phyloP scores from a whole-genome alignment of 148 eudicot genomes.

The Salicornia ramosissima region DNA sequence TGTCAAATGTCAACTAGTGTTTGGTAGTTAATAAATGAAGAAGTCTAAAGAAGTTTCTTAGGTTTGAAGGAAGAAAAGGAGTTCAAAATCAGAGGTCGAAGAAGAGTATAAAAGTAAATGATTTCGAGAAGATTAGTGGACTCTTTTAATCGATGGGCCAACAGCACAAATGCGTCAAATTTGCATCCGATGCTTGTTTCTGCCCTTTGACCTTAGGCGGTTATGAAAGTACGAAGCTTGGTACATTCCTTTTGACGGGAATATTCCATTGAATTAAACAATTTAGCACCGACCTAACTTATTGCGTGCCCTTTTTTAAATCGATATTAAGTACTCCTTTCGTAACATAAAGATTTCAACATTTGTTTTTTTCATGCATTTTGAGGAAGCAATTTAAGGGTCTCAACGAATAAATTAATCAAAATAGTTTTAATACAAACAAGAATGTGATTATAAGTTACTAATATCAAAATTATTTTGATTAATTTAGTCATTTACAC shows the following conservation, averaged over 20 bases:
- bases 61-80: not conserved
- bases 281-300: not conserved
- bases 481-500: too few relatives aligned
- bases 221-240: not conserved
- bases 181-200: slow-evolving; percentile 8
- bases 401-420: too few relatives aligned
- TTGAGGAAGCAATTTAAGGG: too few relatives aligned
- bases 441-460: too few relatives aligned
- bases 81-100: slow-evolving; percentile 7
- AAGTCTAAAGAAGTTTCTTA: not conserved
- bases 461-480: too few relatives aligned
- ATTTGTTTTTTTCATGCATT: too few relatives aligned
- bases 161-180: not conserved
- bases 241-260: not conserved
- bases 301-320: too few relatives aligned
- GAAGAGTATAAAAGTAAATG: not conserved
- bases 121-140: not conserved
- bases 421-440: too few relatives aligned
- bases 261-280: not conserved
- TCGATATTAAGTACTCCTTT: too few relatives aligned
- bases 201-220: not conserved
- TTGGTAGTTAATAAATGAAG: not conserved
- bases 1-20: slow-evolving; percentile 6
- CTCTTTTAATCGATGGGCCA: not conserved
- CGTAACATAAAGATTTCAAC: too few relatives aligned